Percentiles rank a stretch among this genome's conserved stretches.
phyloP scores from a whole-genome alignment of 148 eudicot genomes.

The Cornus controversa region DNA sequence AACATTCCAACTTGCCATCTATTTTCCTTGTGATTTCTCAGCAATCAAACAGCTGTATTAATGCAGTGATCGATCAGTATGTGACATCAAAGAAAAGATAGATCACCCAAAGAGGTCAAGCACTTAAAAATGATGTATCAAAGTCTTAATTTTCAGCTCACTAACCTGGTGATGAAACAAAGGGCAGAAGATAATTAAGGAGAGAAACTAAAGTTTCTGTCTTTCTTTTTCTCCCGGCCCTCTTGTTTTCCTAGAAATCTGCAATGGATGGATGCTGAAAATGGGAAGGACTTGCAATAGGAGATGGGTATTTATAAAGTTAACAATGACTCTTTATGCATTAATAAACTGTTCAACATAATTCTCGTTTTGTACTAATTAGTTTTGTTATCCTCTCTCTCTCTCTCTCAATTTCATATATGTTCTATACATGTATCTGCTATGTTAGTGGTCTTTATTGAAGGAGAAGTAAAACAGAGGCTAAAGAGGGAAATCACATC shows the following conservation, averaged over 20 bases:
- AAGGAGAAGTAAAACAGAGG: conserved; percentile 7
- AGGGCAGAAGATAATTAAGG: background rate
- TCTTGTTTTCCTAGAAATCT: conserved; percentile 17
- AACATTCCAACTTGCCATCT: background rate
- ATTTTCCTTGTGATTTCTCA: background rate
- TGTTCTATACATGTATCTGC: background rate
- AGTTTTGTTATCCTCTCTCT: background rate
- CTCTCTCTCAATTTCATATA: background rate
- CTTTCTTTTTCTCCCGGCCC: conserved; percentile 26
- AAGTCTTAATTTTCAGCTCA: conserved; percentile 3
- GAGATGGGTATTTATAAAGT: conserved; percentile 65
- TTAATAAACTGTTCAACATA: background rate
- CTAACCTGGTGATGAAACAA: conserved; percentile 20
- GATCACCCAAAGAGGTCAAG: conserved; percentile 13
- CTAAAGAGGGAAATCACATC: conserved; percentile 17
- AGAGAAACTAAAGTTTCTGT: conserved; percentile 9
- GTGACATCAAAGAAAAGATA: conserved; percentile 1
- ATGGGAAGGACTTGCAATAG: conserved; percentile 39
- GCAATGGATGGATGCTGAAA: conserved; percentile 38
- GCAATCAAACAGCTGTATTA: background rate
- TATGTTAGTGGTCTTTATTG: conserved; percentile 18
- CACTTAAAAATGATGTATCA: background rate
- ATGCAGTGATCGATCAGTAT: background rate
- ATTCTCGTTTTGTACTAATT: background rate
- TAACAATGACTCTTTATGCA: conserved; percentile 31